Conservation (phyloP, 129 eudicot genomes). For the Ambrosia artemisiifolia region DNA sequence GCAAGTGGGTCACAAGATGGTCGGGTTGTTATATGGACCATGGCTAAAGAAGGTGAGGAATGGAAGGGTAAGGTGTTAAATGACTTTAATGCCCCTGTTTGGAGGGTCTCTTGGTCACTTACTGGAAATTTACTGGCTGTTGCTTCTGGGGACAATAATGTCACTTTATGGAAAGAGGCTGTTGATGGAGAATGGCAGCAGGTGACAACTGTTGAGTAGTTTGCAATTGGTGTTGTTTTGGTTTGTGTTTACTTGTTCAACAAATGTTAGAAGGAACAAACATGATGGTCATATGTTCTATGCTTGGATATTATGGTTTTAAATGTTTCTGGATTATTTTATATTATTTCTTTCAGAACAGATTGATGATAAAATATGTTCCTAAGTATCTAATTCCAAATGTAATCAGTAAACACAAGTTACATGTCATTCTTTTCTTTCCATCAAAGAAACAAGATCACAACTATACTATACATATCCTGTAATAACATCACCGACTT, state of each 20-base stretch:
- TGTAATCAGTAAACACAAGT: slow-evolving; percentile 15
- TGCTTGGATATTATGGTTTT: slow-evolving; percentile 10
- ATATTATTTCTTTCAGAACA: background rate
- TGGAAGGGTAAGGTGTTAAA: slow-evolving; percentile 38
- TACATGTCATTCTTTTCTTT: slow-evolving; percentile 25
- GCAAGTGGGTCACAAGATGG: slow-evolving; percentile 42
- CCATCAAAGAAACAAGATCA: slow-evolving; percentile 2
- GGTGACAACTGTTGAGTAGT: slow-evolving; percentile 30
- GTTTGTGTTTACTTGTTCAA: slow-evolving; percentile 15
- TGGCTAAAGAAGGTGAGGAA: slow-evolving; percentile 31
- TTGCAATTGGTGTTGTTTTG: slow-evolving; percentile 22
- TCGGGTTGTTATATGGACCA: slow-evolving; percentile 34
- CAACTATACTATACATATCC: slow-evolving; percentile 1
- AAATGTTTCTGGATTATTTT: background rate
- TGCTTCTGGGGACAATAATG: slow-evolving; percentile 40
- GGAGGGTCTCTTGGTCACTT: slow-evolving; percentile 44
- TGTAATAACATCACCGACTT: background rate
- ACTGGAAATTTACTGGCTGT: slow-evolving; percentile 41
- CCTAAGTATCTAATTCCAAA: background rate
- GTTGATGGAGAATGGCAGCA: slow-evolving; percentile 42
- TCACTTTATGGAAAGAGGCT: slow-evolving; percentile 41
- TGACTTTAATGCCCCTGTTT: slow-evolving; percentile 38
- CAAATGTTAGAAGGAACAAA: slow-evolving; percentile 14
- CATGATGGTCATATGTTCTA: slow-evolving; percentile 16
- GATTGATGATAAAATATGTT: background rate